A percentile compares a stretch with the other conserved stretches of the same genome.
phyloP scores from a whole-genome alignment of 495 filamentous ascomycete species.

The Filosporella fistucella region DNA sequence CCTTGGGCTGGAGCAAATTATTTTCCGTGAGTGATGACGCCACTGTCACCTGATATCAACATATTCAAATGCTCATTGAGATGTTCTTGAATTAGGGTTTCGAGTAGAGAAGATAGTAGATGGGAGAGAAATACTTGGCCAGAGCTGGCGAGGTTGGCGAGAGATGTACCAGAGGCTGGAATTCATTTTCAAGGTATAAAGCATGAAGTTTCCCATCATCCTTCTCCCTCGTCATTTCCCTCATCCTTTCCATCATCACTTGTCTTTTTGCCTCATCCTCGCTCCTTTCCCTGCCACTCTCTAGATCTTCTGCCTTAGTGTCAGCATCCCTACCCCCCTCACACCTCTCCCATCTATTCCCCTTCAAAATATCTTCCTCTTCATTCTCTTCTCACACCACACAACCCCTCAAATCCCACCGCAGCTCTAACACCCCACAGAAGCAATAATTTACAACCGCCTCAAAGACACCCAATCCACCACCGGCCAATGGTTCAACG shows the following conservation, averaged over 20 bases:
- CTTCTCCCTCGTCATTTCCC: neutral
- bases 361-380: no score
- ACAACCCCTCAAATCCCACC: no score
- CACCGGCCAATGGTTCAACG: conserved; percentile 36
- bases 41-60: neutral
- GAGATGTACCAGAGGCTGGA: conserved; percentile 77
- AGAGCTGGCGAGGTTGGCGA: conserved; percentile 58
- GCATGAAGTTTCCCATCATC: conserved; percentile 14
- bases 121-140: conserved; percentile 70
- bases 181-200: conserved; percentile 82
- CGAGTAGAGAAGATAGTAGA: conserved; percentile 25
- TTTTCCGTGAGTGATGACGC: conserved; percentile 56
- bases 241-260: neutral
- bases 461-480: conserved; percentile 50
- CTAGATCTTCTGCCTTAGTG: no score
- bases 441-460: conserved; percentile 58
- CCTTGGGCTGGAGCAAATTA: conserved; percentile 96
- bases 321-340: no score
- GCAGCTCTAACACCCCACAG: conserved; percentile 24
- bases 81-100: conserved; percentile 6
- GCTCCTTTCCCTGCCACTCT: no score
- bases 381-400: no score
- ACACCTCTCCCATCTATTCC: no score
- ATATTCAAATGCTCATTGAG: neutral
- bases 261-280: no score